A percentile compares a stretch with the other conserved stretches of the same genome.
Evolutionary conservation across 2,329 filamentous ascomycete species (phyloP).

Genomic region (Claviceps quebecensis): DNA sequence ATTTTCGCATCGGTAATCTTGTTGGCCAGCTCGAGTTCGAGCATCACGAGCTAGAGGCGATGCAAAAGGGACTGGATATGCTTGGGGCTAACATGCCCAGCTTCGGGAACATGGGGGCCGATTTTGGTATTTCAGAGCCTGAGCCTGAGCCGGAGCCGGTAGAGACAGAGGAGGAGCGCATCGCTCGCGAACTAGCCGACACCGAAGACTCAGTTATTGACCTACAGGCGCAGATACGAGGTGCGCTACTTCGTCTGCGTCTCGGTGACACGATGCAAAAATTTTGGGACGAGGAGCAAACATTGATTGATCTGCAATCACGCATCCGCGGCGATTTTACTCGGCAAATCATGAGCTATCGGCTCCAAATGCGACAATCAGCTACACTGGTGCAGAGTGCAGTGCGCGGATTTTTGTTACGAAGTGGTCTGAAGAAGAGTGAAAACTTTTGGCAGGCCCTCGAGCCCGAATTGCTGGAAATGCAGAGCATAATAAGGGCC

Average conservation of each 20-base stretch:
- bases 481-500: constrained; percentile 72
- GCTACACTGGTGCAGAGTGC: constrained; percentile 68
- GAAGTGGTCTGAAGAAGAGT: constrained; percentile 46
- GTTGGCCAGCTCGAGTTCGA: constrained; percentile 96
- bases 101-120: constrained; percentile 93
- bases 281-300: constrained; percentile 74
- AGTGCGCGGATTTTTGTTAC: constrained; percentile 59
- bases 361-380: constrained; percentile 69
- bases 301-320: constrained; percentile 70
- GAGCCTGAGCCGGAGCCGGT: constrained; percentile 67
- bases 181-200: constrained; percentile 67
- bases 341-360: constrained; percentile 69
- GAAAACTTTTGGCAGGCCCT: constrained; percentile 56
- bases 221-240: constrained; percentile 74
- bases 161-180: constrained; percentile 82
- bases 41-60: constrained; percentile 91
- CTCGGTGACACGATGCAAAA: constrained; percentile 75
- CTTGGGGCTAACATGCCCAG: constrained; percentile 92
- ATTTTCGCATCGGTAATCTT: constrained; percentile 91
- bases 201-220: constrained; percentile 60
- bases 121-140: constrained; percentile 69
- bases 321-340: constrained; percentile 78
- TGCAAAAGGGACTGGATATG: constrained; percentile 93
- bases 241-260: constrained; percentile 61
- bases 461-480: constrained; percentile 56